phyloP scores from a whole-genome alignment of 108 stramenopile species.

The Cyclotella cryptica region DNA sequence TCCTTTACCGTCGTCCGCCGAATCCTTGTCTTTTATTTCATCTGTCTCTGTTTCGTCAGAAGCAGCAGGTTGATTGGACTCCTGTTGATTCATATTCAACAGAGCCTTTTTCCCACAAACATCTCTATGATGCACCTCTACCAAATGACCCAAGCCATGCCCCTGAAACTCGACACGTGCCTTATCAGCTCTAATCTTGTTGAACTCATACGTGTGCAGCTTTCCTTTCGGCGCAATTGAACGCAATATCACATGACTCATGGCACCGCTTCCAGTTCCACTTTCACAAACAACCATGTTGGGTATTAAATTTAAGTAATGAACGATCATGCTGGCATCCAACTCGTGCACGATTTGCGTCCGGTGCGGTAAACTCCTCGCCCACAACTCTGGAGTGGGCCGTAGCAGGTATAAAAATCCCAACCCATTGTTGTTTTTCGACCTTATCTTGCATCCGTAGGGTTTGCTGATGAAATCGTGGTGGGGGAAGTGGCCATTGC shows the following conservation, averaged over 20 bases:
- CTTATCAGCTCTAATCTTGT: slow-evolving; percentile 78
- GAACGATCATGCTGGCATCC: slow-evolving; percentile 86
- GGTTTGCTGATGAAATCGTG: slow-evolving; percentile 90
- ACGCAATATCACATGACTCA: slow-evolving; percentile 83
- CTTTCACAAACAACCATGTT: slow-evolving; percentile 90
- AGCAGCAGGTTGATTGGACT: neutral
- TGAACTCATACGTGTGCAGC: slow-evolving; percentile 94
- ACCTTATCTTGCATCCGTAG: slow-evolving; percentile 86
- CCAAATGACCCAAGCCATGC: slow-evolving; percentile 80
- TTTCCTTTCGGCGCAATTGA: slow-evolving; percentile 91
- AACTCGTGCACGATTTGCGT: slow-evolving; percentile 95
- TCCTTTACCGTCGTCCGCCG: slow-evolving; percentile 50
- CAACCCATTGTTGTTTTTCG: slow-evolving; percentile 74
- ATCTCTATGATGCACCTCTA: slow-evolving; percentile 80
- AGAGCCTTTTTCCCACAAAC: slow-evolving; percentile 76
- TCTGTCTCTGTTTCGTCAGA: slow-evolving; percentile 10
- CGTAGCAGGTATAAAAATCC: slow-evolving; percentile 84
- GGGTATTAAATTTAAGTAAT: slow-evolving; percentile 83
- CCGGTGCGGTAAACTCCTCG: slow-evolving; percentile 81
- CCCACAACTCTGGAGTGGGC: slow-evolving; percentile 94
- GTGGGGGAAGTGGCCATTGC: slow-evolving; percentile 90
- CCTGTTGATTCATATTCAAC: slow-evolving; percentile 2
- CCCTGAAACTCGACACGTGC: slow-evolving; percentile 84
- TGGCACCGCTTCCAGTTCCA: slow-evolving; percentile 93
- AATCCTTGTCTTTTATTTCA: slow-evolving; percentile 10